These are phyloP conservation scores for Hortiboletus flavorubellus DNA, from an alignment of 768 basidiomycete species.

Conservation along the genomic window DNA sequence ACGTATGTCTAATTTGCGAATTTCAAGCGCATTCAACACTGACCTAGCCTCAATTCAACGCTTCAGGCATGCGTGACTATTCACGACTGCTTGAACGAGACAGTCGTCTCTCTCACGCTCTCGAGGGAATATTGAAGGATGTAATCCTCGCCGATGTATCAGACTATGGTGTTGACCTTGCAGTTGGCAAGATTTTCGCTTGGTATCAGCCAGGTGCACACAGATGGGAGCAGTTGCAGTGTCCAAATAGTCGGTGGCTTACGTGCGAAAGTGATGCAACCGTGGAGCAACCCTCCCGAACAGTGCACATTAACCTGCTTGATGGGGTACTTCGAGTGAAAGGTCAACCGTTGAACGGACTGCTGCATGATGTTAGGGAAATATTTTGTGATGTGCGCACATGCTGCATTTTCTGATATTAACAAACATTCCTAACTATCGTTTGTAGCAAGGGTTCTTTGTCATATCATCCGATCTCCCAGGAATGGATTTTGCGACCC, in stretches of 20 bases:
- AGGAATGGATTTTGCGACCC: background rate
- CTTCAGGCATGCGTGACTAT: background rate
- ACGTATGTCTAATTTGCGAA: background rate
- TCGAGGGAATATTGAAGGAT: background rate
- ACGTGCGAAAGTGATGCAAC: background rate
- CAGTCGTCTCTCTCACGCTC: background rate
- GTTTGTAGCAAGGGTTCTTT: background rate
- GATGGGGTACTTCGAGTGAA: background rate
- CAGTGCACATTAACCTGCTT: background rate
- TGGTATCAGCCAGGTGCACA: background rate
- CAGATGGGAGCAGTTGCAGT: background rate
- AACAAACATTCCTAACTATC: background rate
- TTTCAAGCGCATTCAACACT: background rate
- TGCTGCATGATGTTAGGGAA: background rate
- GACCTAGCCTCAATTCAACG: background rate
- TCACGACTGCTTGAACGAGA: background rate
- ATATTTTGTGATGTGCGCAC: background rate
- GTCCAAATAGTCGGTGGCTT: background rate
- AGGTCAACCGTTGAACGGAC: background rate
- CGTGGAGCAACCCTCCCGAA: background rate
- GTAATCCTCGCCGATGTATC: background rate
- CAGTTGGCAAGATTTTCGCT: background rate
- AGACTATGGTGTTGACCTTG: background rate
- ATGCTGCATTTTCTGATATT: too few relatives aligned
- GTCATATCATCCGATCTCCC: background rate